Percentiles rank a stretch among this genome's conserved stretches.
Conservation (phyloP, 257 asterid species). For the Lycium ferocissimum region DNA sequence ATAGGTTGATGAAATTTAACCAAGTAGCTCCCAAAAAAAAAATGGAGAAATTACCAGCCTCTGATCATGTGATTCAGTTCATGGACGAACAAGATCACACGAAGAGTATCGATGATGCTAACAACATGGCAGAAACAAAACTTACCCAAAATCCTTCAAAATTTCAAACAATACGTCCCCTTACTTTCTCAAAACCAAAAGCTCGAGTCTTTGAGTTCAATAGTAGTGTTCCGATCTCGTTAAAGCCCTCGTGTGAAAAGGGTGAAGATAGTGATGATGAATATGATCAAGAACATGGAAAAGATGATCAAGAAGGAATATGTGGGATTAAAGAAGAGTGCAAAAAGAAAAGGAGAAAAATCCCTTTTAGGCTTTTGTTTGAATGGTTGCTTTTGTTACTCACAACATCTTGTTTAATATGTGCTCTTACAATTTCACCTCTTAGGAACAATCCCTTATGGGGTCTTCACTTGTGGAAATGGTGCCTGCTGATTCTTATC, state of each 20-base stretch:
- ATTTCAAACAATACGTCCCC: slow-evolving; percentile 45
- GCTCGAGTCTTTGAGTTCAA: slow-evolving; percentile 57
- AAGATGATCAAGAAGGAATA: slow-evolving; percentile 30
- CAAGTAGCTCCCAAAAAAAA: neutral
- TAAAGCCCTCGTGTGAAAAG: neutral
- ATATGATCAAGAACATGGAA: slow-evolving; percentile 16
- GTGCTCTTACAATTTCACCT: slow-evolving; percentile 49
- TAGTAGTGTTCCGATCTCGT: slow-evolving; percentile 29
- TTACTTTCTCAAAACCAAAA: slow-evolving; percentile 67
- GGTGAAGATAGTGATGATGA: slow-evolving; percentile 14
- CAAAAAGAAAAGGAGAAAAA: slow-evolving; percentile 32
- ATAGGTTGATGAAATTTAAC: neutral
- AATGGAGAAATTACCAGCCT: slow-evolving; percentile 39
- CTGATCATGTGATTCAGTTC: slow-evolving; percentile 55
- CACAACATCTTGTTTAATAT: slow-evolving; percentile 46
- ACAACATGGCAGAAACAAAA: no score
- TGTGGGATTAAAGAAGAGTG: slow-evolving; percentile 21
- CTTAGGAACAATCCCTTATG: slow-evolving; percentile 35
- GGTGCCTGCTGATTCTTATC: slow-evolving; percentile 57
- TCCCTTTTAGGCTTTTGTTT: slow-evolving; percentile 34
- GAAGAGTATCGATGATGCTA: neutral
- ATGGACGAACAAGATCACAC: slow-evolving; percentile 42
- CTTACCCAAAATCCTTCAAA: slow-evolving; percentile 28
- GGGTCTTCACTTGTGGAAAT: slow-evolving; percentile 59
- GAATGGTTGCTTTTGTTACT: slow-evolving; percentile 52